These are phyloP conservation scores for Cyberlindnera maritima DNA, from an alignment of 805 yeast species.

Conservation along the genomic window DNA sequence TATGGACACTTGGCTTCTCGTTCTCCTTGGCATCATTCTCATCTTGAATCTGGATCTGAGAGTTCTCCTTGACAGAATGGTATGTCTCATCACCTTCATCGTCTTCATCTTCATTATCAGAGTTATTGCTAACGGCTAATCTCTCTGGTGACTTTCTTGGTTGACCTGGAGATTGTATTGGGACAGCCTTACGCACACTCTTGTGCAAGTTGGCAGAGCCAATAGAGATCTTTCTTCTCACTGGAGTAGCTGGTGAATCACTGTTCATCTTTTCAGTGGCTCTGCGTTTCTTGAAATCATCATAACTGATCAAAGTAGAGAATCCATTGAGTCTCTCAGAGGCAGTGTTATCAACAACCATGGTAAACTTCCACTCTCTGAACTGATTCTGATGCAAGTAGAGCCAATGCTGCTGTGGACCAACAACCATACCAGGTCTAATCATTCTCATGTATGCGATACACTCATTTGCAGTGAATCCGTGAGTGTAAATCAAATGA, in stretches of 20 bases:
- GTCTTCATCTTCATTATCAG: conserved; percentile 31
- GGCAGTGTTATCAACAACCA: conserved; percentile 71
- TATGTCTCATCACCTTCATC: conserved; percentile 26
- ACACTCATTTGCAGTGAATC: conserved; percentile 95
- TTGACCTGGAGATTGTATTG: conserved; percentile 93
- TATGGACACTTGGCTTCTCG: conserved; percentile 20
- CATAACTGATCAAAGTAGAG: conserved; percentile 58
- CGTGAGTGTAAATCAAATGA: conserved; percentile 91
- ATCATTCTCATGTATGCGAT: conserved; percentile 95
- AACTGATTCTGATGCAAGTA: conserved; percentile 94
- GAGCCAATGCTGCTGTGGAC: conserved; percentile 99
- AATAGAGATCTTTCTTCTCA: conserved; percentile 64
- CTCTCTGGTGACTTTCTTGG: conserved; percentile 67
- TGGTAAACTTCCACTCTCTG: conserved; percentile 93
- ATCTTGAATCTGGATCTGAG: conserved; percentile 6
- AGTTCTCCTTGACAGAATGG: conserved; percentile 24
- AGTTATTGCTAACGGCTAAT: conserved; percentile 23
- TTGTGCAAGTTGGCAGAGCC: conserved; percentile 65
- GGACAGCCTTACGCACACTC: conserved; percentile 75
- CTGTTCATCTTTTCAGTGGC: conserved; percentile 25
- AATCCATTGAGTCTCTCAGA: conserved; percentile 67
- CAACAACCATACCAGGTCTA: conserved; percentile 99
- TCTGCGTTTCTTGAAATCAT: conserved; percentile 55
- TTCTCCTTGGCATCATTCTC: conserved; percentile 3
- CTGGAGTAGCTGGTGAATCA: conserved; percentile 65